phyloP scores from a whole-genome alignment of 345 rosid genomes.

The Murraya paniculata region DNA sequence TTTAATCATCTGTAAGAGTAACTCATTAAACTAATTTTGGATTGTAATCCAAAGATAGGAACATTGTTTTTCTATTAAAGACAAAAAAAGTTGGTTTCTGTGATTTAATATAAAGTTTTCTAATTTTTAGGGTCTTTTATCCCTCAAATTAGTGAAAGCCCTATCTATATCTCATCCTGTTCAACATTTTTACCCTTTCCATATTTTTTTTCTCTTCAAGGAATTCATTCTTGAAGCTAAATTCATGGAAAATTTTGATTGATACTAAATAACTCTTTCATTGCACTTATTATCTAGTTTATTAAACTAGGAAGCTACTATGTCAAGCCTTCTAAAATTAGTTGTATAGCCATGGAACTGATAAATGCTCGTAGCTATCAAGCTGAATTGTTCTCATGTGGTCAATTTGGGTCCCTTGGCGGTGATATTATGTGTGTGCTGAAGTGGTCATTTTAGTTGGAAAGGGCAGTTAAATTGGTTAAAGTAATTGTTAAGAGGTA shows the following conservation, averaged over 20 bases:
- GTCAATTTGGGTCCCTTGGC: neutral
- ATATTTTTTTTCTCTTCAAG: neutral
- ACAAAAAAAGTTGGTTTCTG: neutral
- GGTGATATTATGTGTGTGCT: neutral
- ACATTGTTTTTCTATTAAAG: neutral
- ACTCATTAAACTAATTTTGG: neutral
- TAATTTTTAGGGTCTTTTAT: neutral
- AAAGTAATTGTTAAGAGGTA: neutral
- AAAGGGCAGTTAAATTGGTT: neutral
- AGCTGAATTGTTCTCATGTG: neutral
- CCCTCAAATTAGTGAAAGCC: neutral
- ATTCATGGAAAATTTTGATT: neutral
- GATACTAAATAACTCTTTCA: neutral
- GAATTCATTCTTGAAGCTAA: constrained; percentile 3
- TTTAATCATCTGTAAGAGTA: neutral
- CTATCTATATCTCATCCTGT: neutral
- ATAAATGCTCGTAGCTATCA: neutral
- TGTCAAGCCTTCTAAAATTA: neutral
- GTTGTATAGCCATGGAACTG: neutral
- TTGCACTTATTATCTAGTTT: neutral
- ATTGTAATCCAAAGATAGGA: neutral
- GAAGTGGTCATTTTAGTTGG: neutral
- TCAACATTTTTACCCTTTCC: neutral
- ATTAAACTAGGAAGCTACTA: neutral
- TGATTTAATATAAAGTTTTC: neutral